phyloP scores from a whole-genome alignment of 805 yeast genomes.

The Cyberlindnera subsufficiens region DNA sequence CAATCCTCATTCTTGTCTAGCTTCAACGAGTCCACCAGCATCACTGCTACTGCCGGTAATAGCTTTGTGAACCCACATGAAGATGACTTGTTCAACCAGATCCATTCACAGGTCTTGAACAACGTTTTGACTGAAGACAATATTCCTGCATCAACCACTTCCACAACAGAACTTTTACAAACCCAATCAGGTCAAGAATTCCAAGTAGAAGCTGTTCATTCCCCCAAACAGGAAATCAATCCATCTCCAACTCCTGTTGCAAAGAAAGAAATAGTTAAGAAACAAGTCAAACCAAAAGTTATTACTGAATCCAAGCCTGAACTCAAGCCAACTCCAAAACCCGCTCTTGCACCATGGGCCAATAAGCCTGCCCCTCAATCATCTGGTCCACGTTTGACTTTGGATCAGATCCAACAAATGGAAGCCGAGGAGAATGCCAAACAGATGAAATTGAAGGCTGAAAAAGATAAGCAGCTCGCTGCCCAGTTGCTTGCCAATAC shows the following conservation, averaged over 20 bases:
- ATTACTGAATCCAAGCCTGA: slow-evolving; percentile 6
- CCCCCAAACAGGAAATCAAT: not conserved
- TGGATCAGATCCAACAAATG: slow-evolving; percentile 44
- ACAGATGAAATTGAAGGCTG: slow-evolving; percentile 30
- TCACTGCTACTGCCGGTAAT: not conserved
- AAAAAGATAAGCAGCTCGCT: slow-evolving; percentile 16
- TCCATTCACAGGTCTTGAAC: slow-evolving; percentile 36
- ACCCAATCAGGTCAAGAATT: not conserved
- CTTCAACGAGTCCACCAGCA: slow-evolving; percentile 1
- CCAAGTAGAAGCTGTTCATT: not conserved
- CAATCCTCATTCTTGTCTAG: slow-evolving; percentile 15
- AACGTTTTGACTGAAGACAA: slow-evolving; percentile 30
- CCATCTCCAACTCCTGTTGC: not conserved
- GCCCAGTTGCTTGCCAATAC: slow-evolving; percentile 17
- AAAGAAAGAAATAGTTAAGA: slow-evolving; percentile 4
- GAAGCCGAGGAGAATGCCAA: slow-evolving; percentile 42
- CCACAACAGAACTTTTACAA: not conserved
- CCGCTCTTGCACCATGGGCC: slow-evolving; percentile 51
- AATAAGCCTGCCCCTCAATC: slow-evolving; percentile 17
- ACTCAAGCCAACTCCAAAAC: slow-evolving; percentile 6
- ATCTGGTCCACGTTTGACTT: slow-evolving; percentile 35
- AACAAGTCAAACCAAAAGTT: slow-evolving; percentile 6
- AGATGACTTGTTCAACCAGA: slow-evolving; percentile 29
- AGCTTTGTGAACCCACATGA: slow-evolving; percentile 6
- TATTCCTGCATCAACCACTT: not conserved